Percentiles rank a stretch among this genome's conserved stretches.
Evolutionary conservation across 768 basidiomycete genomes (phyloP).

Genomic region (Butyriboletus loyo): DNA sequence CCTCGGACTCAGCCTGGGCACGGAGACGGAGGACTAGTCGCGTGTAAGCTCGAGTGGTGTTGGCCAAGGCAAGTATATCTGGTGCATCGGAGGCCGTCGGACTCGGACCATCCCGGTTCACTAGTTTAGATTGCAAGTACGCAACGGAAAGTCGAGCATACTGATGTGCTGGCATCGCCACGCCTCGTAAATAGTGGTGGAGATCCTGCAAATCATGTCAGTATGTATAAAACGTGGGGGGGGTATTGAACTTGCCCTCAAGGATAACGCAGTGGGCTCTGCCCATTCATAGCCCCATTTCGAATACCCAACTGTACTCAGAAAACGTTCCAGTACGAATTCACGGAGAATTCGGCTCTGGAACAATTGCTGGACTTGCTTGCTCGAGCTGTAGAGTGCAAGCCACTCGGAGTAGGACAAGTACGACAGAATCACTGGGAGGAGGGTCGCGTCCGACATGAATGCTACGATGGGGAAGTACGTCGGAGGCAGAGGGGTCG

Average conservation of each 20-base stretch:
- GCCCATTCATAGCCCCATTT: conserved; percentile 54
- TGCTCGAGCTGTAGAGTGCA: conserved; percentile 53
- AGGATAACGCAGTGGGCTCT: conserved; percentile 62
- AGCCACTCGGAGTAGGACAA: conserved; percentile 76
- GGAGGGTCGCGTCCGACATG: conserved; percentile 49
- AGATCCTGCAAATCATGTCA: conserved; percentile 54
- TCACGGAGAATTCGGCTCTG: conserved; percentile 55
- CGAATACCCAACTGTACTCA: conserved; percentile 69
- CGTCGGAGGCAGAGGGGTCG: conserved; percentile 23
- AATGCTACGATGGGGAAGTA: conserved; percentile 56
- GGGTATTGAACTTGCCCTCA: conserved; percentile 47
- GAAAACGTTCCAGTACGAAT: conserved; percentile 62
- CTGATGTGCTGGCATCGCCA: conserved; percentile 71
- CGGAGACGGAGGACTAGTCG: conserved; percentile 77
- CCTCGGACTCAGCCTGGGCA: conserved; percentile 70
- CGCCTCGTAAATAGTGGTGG: conserved; percentile 74
- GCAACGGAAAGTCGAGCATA: conserved; percentile 59
- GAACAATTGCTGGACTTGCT: conserved; percentile 50
- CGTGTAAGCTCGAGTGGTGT: conserved; percentile 71
- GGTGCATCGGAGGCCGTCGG: conserved; percentile 41
- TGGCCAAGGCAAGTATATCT: conserved; percentile 50
- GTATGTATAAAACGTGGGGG: not conserved
- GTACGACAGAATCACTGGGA: conserved; percentile 53
- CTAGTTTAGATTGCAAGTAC: conserved; percentile 50
- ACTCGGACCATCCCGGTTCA: conserved; percentile 40